Evolutionary conservation across 805 yeast genomes (phyloP), one percentile per base, ranked within the genome.

Genomic region (Monosporozyma siamensis): DNA sequence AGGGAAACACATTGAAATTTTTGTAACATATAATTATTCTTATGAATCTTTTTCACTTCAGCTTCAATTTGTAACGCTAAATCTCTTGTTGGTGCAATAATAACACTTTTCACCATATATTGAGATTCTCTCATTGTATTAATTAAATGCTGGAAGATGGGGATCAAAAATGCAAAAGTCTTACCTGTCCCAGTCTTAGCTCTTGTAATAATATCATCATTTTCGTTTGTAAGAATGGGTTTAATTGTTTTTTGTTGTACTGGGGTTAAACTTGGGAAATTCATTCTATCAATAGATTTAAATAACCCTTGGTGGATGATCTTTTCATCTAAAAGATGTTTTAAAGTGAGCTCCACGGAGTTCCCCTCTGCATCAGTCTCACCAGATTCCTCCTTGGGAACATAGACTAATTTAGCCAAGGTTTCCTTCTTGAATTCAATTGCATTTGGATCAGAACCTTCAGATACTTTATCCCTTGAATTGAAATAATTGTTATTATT

Each of bases 141-240:
- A 49, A 56, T 66, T 64, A 55, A 67, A 49, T 75, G 72, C 56
- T 86, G 82, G 37, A 86, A 65, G 10, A 84, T 66, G 2, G 96
- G 96, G 34, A 89, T 68, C 46, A 89, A 81, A 61, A 86, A 88
- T 0, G 96, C 94, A 48, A 84, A 77, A 0, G 97, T 88, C 61
- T 88, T 88, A 55, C 97, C 97, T 2, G 97, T 88, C 59, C 97
- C 97, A 3, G 97, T 88, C 61, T 86, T 86, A 22, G 97, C 96
- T 54, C 95, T 72, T 30, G 87, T 88, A 18, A 88, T 86, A 34
- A 86, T 69, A 49, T 90, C 89, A 25, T 67, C 64, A 23, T 47
- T 48, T n/a, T 71, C 66, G 31, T 68, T 66, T 12, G 66, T 54
- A 31, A 82, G 63, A 34, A 77, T 70, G 18, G 84, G 82, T 38